These are phyloP conservation scores for Rhytidiadelphus loreus DNA, from an alignment of 225 moss, liverwort and hornwort species.

Conservation along the genomic window DNA sequence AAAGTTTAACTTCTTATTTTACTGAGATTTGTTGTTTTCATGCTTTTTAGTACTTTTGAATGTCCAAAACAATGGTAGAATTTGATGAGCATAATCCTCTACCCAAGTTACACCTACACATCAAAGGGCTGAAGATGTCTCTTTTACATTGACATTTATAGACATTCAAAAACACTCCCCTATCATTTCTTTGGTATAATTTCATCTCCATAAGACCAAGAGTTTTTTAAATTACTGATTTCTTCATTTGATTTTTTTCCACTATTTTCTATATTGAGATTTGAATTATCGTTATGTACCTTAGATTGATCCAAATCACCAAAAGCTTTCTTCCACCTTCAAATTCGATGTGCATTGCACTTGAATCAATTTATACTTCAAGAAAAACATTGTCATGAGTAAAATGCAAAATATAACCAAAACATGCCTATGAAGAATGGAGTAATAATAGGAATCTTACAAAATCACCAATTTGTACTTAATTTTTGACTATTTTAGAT, in stretches of 20 bases:
- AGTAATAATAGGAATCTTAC: background rate
- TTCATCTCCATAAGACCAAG: fast-evolving
- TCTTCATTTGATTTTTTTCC: background rate
- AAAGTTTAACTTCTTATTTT: fast-evolving
- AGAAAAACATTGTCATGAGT: no score
- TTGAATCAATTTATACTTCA: background rate
- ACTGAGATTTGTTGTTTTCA: background rate
- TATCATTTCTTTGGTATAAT: background rate
- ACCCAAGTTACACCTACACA: background rate
- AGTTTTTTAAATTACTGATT: background rate
- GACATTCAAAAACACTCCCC: background rate
- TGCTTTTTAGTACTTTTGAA: background rate
- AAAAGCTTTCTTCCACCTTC: background rate
- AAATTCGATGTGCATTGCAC: background rate
- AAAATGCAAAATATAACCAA: background rate
- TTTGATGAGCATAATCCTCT: fast-evolving
- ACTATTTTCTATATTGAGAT: background rate
- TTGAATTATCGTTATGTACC: background rate
- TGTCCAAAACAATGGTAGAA: background rate
- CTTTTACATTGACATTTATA: background rate
- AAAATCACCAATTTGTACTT: background rate
- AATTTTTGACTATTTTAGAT: background rate
- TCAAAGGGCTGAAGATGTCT: background rate
- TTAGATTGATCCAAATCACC: background rate
- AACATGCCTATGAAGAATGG: background rate